These are phyloP conservation scores for Pulveroboletus sp. DNA, from an alignment of 768 basidiomycete species.

Conservation along the genomic window DNA sequence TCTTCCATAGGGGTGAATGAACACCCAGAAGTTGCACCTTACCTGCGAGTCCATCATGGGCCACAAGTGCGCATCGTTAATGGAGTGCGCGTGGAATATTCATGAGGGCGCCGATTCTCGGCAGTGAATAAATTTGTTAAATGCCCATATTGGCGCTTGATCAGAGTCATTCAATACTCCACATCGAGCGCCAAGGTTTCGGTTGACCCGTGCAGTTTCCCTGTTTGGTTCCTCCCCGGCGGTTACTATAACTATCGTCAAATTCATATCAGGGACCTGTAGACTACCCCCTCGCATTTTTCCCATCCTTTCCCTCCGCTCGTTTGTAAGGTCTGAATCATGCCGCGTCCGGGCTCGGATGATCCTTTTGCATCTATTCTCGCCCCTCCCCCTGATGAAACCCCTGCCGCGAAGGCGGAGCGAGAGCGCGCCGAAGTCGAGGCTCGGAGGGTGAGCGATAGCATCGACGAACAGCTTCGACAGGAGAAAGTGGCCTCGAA, in stretches of 20 bases:
- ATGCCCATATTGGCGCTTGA: no score
- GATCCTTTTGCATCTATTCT: constrained; percentile 62
- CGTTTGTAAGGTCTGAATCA: not conserved
- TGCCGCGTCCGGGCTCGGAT: constrained; percentile 39
- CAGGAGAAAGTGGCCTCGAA: constrained; percentile 54
- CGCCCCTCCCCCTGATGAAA: constrained; percentile 63
- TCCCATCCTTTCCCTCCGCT: no score
- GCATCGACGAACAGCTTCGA: constrained; percentile 71
- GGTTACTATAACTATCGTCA: constrained; percentile 2
- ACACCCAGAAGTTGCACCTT: no score
- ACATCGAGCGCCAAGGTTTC: not conserved
- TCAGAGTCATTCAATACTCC: no score
- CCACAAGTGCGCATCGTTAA: no score
- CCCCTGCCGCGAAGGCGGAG: constrained; percentile 47
- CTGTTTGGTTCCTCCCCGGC: not conserved
- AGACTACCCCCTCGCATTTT: no score
- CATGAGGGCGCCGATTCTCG: no score
- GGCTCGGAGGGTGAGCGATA: constrained; percentile 61
- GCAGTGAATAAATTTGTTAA: no score
- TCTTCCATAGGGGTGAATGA: no score
- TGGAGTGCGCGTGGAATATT: no score
- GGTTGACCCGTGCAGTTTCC: not conserved
- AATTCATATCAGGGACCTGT: no score
- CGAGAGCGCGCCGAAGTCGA: constrained; percentile 61
- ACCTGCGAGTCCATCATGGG: no score